Evolutionary conservation across 352 stramenopile species (phyloP), one percentile per base, ranked within the genome.

Genomic region (Achlya hypogyna): DNA sequence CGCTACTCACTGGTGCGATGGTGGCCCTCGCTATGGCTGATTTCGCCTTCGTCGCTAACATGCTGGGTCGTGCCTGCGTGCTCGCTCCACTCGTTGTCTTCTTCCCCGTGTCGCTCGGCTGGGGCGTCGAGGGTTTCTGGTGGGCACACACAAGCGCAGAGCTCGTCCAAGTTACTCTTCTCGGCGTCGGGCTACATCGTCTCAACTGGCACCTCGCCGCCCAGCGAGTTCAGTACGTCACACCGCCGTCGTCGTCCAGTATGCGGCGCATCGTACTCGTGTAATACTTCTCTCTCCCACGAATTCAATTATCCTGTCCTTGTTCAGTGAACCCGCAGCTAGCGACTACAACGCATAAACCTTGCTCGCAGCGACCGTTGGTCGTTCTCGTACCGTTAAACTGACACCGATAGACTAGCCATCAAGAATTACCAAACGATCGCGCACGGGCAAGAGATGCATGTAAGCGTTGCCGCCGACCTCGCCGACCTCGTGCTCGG

Each of bases 271-370:
- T 56, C 25, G 31, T 56, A 16, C 25, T 56, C 8, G 49, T 56
- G 10, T 56, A 56, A 56, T 10, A 10, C 31, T 22, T 16, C 49
- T 20, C 31, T 56, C 10, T 56, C 18, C n/a, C 38, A 9, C 14
- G 14, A 45, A 45, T 9, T 3, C 14, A 16, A 20, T 9, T 27
- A 23, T 35, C 43, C 12, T 51, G 31, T 67, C 43, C 60, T 67
- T 59, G n/a, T 58, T 38, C 4, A 45, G 60, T 31, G 40, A 25
- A 22, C 42, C 43, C 22, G 60, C 25, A 54, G 42, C 42, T 32
- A n/a, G 83, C 52, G 82, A 91, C 27, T 80, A 91, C 47, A 82
- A 91, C 62, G 91, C 80, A 8, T 93, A 91, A 9, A n/a, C n/a
- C n/a, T n/a, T n/a, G n/a, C n/a, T n/a, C n/a, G n/a, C n/a, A n/a